Evolutionary conservation across 345 rosid genomes (phyloP), one percentile per base, ranked within the genome.

Genomic region (Brassica nigra): DNA sequence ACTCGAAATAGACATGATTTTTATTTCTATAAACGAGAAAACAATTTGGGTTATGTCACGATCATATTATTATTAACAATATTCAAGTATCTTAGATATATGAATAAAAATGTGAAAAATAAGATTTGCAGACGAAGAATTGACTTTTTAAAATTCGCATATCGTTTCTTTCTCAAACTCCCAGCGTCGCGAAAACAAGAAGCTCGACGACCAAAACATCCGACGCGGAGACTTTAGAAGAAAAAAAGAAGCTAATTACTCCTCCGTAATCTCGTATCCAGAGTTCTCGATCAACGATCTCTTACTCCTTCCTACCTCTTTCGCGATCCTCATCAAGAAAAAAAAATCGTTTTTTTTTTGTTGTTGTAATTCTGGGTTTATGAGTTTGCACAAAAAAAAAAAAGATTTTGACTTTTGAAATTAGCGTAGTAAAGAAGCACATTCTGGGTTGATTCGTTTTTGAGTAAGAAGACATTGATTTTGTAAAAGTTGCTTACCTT

Each of bases 401-500:
- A 14, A 34, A 34, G 59, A 47, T 61, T 80, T 85, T 84, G 89
- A 83, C 89, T 86, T 85, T 80, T 86, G 80, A 79, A 31, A 39
- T 74, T 74, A 76, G 89, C 90, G 83, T 87, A 69, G 75, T 71
- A 42, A 71, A 83, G 78, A 82, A 82, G 83, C 80, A 54, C 87
- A 77, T 77, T 70, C 81, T 83, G 70, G 70, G 49, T 77, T 80
- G 34, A 47, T 78, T 70, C 84, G 74, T 67, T 75, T 49, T 49
- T 14, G 16, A 54, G 8, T 6, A 15, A 15, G 61, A 42, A 61
- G 66, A 66, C 79, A 69, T 70, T 70, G 78, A 52, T 73, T 85
- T 78, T 73, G 65, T 80, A 81, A 75, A 80, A 81, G 64, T 57
- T 71, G 9, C 16, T 49, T 49, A 49, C 64, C 4, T 64, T 67